phyloP scores from a whole-genome alignment of 345 rosid genomes.

The Aegle marmelos region DNA sequence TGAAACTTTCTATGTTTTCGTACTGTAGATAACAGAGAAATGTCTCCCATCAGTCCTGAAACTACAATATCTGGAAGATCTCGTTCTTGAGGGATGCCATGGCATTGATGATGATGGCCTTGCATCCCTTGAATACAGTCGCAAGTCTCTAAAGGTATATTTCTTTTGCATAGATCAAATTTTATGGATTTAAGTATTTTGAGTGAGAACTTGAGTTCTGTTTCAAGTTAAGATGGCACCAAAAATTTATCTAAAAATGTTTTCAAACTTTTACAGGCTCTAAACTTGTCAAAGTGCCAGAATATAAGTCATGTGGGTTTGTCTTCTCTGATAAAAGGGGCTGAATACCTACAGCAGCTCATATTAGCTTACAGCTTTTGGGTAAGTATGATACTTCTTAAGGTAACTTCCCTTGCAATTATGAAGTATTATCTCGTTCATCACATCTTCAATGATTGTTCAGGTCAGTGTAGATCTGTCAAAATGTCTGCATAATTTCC shows the following conservation, averaged over 20 bases:
- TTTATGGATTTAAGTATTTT: background rate
- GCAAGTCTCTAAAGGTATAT: conserved; percentile 41
- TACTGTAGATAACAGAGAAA: conserved; percentile 41
- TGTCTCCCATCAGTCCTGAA: conserved; percentile 39
- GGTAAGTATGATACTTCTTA: conserved; percentile 17
- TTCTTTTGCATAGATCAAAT: background rate
- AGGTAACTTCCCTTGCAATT: conserved; percentile 16
- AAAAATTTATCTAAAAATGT: background rate
- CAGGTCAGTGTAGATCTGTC: conserved; percentile 57
- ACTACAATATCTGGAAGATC: conserved; percentile 46
- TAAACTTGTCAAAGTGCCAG: conserved; percentile 62
- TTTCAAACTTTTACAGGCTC: conserved; percentile 32
- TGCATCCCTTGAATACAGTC: conserved; percentile 29
- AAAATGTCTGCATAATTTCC: conserved; percentile 41
- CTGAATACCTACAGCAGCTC: conserved; percentile 48
- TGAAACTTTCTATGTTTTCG: background rate
- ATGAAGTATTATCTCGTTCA: conserved; percentile 39
- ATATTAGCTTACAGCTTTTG: conserved; percentile 41
- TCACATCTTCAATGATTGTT: conserved; percentile 6
- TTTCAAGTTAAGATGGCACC: background rate
- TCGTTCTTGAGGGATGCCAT: conserved; percentile 46
- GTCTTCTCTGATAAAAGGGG: conserved; percentile 44
- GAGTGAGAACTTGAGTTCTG: background rate
- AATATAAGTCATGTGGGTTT: conserved; percentile 52
- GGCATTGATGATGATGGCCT: conserved; percentile 50